phyloP scores from a whole-genome alignment of 2,329 filamentous ascomycete species.

The Zelopaecilomyces penicillatus region DNA sequence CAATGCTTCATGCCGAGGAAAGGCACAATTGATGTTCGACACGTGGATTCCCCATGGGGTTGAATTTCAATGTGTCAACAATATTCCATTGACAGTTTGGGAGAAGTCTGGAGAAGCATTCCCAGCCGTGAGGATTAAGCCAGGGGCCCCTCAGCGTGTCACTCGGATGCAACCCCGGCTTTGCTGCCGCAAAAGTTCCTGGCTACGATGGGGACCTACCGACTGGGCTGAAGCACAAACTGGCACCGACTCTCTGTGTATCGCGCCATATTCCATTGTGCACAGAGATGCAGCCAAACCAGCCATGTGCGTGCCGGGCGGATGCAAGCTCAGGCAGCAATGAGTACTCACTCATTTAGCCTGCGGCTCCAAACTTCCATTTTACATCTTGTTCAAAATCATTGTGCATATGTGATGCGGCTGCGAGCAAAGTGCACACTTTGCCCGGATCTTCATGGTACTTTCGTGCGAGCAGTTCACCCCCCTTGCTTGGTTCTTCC shows the following conservation, averaged over 20 bases:
- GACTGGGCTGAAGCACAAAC: too few relatives aligned
- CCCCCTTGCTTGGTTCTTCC: too few relatives aligned
- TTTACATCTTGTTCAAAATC: too few relatives aligned
- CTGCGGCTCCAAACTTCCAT: too few relatives aligned
- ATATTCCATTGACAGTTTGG: background rate
- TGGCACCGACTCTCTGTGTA: too few relatives aligned
- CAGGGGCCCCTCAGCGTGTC: background rate
- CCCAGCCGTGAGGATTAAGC: background rate
- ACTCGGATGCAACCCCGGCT: conserved; percentile 10
- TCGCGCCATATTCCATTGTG: too few relatives aligned
- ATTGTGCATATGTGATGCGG: background rate
- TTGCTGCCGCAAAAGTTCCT: conserved; percentile 16
- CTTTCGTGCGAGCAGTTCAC: background rate
- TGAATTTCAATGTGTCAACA: conserved; percentile 3
- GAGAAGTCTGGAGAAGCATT: background rate
- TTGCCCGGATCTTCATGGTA: background rate
- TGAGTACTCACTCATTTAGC: too few relatives aligned
- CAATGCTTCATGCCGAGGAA: too few relatives aligned
- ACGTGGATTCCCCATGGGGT: conserved; percentile 7
- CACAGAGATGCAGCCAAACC: background rate
- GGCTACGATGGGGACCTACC: background rate
- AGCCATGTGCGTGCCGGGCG: background rate
- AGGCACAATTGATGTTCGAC: background rate
- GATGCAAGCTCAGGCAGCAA: too few relatives aligned
- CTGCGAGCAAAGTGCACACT: background rate